Evolutionary conservation across 768 basidiomycete species (phyloP).

Genomic region (Termitomyces sp.): DNA sequence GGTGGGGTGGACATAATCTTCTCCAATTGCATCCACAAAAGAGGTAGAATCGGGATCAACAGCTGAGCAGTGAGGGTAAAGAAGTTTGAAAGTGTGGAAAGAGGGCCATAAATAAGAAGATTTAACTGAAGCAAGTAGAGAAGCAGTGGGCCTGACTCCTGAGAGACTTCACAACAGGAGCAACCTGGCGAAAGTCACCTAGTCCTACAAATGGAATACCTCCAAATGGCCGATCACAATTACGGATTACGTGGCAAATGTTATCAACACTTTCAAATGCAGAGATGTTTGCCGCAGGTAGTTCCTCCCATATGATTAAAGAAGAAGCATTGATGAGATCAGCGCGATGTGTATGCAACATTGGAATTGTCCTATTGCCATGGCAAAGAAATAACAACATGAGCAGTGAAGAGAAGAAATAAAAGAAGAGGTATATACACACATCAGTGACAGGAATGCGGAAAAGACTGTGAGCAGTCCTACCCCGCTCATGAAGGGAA

Average conservation of each 20-base stretch:
- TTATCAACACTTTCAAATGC: background rate
- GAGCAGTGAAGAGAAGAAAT: background rate
- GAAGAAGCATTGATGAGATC: background rate
- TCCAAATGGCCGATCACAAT: background rate
- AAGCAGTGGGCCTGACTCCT: background rate
- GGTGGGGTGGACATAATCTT: background rate
- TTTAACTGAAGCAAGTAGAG: background rate
- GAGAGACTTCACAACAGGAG: background rate
- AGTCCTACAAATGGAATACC: background rate
- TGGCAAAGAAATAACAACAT: no score
- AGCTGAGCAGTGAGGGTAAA: background rate
- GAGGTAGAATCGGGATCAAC: background rate
- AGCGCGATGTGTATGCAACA: background rate
- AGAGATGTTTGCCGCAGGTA: background rate
- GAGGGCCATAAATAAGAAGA: background rate
- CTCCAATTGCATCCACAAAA: background rate
- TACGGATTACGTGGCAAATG: background rate
- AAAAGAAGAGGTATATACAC: background rate
- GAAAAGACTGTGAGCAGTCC: background rate
- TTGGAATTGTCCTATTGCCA: no score
- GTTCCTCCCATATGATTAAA: background rate
- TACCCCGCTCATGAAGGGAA: slow-evolving; percentile 2
- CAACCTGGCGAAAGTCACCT: background rate
- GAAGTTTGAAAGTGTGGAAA: background rate
- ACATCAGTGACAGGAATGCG: background rate